phyloP scores from a whole-genome alignment of 2,329 filamentous ascomycete genomes.

The Pseudogymnoascus sp. region DNA sequence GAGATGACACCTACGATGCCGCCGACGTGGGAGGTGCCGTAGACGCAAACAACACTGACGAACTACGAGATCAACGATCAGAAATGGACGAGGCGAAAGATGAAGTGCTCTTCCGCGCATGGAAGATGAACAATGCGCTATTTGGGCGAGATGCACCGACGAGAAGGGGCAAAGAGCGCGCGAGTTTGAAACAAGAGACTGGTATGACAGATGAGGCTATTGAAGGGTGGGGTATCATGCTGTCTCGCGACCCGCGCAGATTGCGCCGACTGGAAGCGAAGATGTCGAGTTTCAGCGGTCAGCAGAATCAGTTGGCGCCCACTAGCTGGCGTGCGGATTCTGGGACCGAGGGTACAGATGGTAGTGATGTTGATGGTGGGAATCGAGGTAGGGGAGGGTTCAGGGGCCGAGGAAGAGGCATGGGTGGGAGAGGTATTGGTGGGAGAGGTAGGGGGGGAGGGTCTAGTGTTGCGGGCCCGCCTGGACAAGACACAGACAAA shows the following conservation, averaged over 20 bases:
- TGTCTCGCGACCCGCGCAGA: conserved; percentile 61
- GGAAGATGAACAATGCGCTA: conserved; percentile 50
- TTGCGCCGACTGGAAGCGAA: conserved; percentile 62
- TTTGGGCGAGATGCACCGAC: conserved; percentile 68
- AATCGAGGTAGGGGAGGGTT: conserved; percentile 33
- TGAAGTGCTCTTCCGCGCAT: conserved; percentile 63
- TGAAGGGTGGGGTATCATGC: conserved; percentile 89
- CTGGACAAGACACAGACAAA: conserved; percentile 57
- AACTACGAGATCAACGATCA: conserved; percentile 24
- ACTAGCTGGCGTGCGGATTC: conserved; percentile 56
- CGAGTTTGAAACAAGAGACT: conserved; percentile 61
- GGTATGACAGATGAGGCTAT: conserved; percentile 90
- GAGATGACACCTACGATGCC: conserved; percentile 92
- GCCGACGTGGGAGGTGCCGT: conserved; percentile 87
- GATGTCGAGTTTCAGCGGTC: conserved; percentile 55
- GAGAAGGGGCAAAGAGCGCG: conserved; percentile 53
- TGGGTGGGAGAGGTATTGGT: conserved; percentile 39
- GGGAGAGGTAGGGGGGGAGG: conserved; percentile 43
- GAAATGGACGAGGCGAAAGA: conserved; percentile 49
- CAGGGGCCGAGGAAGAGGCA: conserved; percentile 37
- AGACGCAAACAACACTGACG: conserved; percentile 46
- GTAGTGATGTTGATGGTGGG: conserved; percentile 40
- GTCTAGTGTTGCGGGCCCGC: conserved; percentile 53
- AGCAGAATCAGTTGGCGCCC: conserved; percentile 54
- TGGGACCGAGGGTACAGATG: conserved; percentile 47